Percentiles rank a stretch among this genome's conserved stretches.
Conservation (phyloP, 129 eudicot species). For the Logfia minima region DNA sequence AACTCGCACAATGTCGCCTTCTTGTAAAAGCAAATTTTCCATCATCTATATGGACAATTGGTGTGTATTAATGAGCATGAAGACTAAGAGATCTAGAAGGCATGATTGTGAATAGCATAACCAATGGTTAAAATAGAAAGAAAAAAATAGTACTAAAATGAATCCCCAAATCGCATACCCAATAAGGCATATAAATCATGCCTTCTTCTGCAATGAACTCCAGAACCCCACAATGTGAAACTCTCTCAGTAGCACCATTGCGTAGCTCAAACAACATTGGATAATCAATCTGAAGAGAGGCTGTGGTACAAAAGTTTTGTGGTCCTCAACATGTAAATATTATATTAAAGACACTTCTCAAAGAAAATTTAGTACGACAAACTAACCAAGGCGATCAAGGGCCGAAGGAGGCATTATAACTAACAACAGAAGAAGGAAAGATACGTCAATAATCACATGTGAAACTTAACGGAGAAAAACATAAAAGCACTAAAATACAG, state of each 20-base stretch:
- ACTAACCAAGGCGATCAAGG: slow-evolving; percentile 91
- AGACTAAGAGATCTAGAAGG: background rate
- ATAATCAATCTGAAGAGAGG: slow-evolving; percentile 81
- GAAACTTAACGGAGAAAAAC: background rate
- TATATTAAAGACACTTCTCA: background rate
- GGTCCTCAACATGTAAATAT: background rate
- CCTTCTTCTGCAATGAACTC: slow-evolving; percentile 98
- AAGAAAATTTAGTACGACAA: background rate
- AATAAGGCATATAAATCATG: slow-evolving; percentile 91
- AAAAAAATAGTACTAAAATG: no score
- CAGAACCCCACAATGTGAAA: slow-evolving; percentile 83
- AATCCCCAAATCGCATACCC: slow-evolving; percentile 46
- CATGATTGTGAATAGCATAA: background rate
- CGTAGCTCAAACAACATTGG: slow-evolving; percentile 91
- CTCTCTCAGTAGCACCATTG: slow-evolving; percentile 55
- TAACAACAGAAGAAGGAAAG: slow-evolving; percentile 32
- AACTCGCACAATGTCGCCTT: slow-evolving; percentile 76
- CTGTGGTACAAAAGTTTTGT: slow-evolving; percentile 37
- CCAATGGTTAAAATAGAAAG: background rate
- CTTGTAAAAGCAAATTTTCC: slow-evolving; percentile 84
- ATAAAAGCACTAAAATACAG: background rate
- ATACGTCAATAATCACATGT: background rate
- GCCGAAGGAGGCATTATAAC: slow-evolving; percentile 99
- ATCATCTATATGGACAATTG: slow-evolving; percentile 61
- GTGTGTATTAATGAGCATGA: background rate